Evolutionary conservation across 2,329 filamentous ascomycete genomes (phyloP).

Genomic region (Exophiala calicioides): DNA sequence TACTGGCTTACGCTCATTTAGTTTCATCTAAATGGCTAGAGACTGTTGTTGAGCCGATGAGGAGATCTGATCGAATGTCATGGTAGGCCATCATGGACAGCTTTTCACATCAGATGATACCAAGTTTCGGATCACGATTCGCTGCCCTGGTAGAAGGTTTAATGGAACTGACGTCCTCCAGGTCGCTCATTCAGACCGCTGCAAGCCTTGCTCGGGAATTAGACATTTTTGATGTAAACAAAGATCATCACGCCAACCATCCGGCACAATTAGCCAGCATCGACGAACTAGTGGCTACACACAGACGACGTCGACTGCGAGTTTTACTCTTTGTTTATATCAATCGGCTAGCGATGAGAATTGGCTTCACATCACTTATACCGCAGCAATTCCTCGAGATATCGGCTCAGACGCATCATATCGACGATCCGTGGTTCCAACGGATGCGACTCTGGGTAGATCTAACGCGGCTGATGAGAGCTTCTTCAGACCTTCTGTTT

Average conservation of each 20-base stretch:
- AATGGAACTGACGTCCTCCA: too few relatives aligned
- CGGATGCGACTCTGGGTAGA: slow-evolving; percentile 57
- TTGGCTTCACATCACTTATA: slow-evolving; percentile 56
- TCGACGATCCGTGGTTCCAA: slow-evolving; percentile 36
- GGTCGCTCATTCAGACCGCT: too few relatives aligned
- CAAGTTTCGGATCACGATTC: too few relatives aligned
- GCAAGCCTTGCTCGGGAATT: slow-evolving; percentile 40
- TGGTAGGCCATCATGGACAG: too few relatives aligned
- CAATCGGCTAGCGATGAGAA: slow-evolving; percentile 53
- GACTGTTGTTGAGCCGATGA: slow-evolving; percentile 57
- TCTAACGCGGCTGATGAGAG: slow-evolving; percentile 51
- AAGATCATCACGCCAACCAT: too few relatives aligned
- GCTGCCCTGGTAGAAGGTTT: too few relatives aligned
- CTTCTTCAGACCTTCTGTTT: slow-evolving; percentile 57
- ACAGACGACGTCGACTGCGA: slow-evolving; percentile 34
- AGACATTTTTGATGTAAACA: slow-evolving; percentile 55
- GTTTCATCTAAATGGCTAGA: slow-evolving; percentile 49
- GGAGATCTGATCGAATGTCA: slow-evolving; percentile 35
- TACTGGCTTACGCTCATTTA: too few relatives aligned
- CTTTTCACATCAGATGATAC: too few relatives aligned
- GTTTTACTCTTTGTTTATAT: slow-evolving; percentile 49
- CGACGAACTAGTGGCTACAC: too few relatives aligned
- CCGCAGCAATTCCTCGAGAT: slow-evolving; percentile 47
- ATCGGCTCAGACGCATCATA: slow-evolving; percentile 37
- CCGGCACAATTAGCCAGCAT: too few relatives aligned